A percentile compares a stretch with the other conserved stretches of the same genome.
Conservation (phyloP, 169 alveolate species). For the Cryptosporidium muris region DNA sequence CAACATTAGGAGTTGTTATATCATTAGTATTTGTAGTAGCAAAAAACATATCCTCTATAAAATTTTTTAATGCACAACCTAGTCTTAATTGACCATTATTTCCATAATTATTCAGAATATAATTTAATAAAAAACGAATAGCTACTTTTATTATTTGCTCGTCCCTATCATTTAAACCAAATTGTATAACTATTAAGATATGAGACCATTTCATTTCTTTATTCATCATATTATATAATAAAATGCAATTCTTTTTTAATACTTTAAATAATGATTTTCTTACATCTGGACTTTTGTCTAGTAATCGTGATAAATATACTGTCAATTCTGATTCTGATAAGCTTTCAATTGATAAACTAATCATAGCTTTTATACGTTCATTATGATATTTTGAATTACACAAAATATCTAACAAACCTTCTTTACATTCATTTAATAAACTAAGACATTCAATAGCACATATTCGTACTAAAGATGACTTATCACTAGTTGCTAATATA, state of each 20-base stretch:
- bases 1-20: conserved; percentile 57
- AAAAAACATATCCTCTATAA: conserved; percentile 33
- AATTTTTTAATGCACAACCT: conserved; percentile 20
- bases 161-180: conserved; percentile 55
- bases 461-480: conserved; percentile 17
- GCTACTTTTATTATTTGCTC: not conserved
- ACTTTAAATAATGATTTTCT: conserved; percentile 19
- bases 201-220: conserved; percentile 36
- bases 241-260: conserved; percentile 1
- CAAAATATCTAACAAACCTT: conserved; percentile 3
- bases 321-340: conserved; percentile 8
- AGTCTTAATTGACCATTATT: not conserved
- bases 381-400: not conserved
- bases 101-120: conserved; percentile 13
- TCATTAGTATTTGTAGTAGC: not conserved
- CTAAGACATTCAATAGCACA: conserved; percentile 38
- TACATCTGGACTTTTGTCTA: conserved; percentile 38
- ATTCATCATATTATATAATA: conserved; percentile 5
- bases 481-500: conserved; percentile 21
- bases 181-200: conserved; percentile 24
- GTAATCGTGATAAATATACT: conserved; percentile 13
- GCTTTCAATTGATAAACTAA: not conserved
- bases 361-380: conserved; percentile 27
- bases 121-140: conserved; percentile 15
- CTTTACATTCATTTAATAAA: conserved; percentile 12